These are phyloP conservation scores for Rhynchospora breviuscula DNA, from an alignment of 176 grass and related monocot genomes.

Conservation along the genomic window DNA sequence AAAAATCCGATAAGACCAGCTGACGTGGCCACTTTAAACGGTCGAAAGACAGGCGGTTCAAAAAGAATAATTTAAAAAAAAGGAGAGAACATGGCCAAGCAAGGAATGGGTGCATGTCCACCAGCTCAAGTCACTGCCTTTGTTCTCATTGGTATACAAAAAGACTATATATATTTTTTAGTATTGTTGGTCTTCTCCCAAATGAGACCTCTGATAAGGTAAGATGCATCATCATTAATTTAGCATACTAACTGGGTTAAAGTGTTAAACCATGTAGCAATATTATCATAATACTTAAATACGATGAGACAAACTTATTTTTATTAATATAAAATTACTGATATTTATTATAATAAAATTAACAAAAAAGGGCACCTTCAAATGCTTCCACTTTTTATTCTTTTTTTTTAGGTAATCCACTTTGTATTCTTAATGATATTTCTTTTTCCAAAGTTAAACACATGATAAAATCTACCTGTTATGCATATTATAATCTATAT, in stretches of 20 bases:
- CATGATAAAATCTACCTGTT: no score
- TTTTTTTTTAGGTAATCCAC: no score
- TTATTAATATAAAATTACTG: no score
- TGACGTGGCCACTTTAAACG: constrained; percentile 25
- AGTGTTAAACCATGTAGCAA: neutral
- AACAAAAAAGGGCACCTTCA: no score
- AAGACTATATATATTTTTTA: neutral
- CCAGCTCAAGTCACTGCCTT: constrained; percentile 16
- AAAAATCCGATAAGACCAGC: neutral
- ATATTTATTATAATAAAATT: no score
- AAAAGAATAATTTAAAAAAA: constrained; percentile 12
- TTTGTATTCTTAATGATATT: no score
- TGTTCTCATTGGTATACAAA: neutral
- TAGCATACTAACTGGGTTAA: neutral
- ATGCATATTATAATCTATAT: no score
- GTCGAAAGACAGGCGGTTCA: constrained; percentile 8
- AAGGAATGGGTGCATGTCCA: constrained; percentile 19
- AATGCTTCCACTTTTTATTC: no score
- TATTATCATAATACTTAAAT: neutral
- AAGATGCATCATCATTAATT: neutral
- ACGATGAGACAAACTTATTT: no score
- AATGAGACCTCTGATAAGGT: neutral
- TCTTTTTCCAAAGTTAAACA: no score
- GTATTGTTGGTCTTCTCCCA: neutral
- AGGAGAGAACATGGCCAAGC: neutral